Evolutionary conservation across 2,329 filamentous ascomycete genomes (phyloP).

Genomic region (Lasiodiplodia gonubiensis): DNA sequence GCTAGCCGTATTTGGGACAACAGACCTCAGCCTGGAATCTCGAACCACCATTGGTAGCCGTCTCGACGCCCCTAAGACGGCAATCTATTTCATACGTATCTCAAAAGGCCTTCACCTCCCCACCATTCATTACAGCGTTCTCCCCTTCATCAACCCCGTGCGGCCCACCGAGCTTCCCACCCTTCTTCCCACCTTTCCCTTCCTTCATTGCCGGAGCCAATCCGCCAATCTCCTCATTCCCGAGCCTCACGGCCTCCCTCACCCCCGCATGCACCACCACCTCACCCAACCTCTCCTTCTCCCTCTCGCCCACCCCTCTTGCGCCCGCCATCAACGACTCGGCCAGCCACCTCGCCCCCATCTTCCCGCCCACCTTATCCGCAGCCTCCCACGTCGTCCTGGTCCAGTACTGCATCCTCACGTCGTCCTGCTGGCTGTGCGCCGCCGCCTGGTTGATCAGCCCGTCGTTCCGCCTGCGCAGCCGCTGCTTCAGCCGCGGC

Average conservation of each 20-base stretch:
- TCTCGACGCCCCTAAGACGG: too few relatives aligned
- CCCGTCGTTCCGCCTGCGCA: background rate
- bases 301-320: background rate
- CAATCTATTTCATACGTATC: too few relatives aligned
- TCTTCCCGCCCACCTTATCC: background rate
- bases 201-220: background rate
- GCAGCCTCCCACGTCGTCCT: background rate
- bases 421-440: background rate
- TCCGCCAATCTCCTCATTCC: background rate
- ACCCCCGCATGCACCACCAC: background rate
- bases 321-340: background rate
- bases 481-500: background rate
- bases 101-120: background rate
- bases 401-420: background rate
- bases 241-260: background rate
- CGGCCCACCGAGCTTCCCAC: background rate
- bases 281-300: background rate
- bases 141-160: background rate
- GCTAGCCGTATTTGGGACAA: too few relatives aligned
- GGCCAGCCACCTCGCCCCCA: background rate
- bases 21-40: too few relatives aligned
- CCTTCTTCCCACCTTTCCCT: background rate
- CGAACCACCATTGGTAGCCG: too few relatives aligned
- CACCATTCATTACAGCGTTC: background rate
- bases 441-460: background rate